phyloP scores from a whole-genome alignment of 805 yeast genomes.

The Barnettozyma wickerhamii region DNA sequence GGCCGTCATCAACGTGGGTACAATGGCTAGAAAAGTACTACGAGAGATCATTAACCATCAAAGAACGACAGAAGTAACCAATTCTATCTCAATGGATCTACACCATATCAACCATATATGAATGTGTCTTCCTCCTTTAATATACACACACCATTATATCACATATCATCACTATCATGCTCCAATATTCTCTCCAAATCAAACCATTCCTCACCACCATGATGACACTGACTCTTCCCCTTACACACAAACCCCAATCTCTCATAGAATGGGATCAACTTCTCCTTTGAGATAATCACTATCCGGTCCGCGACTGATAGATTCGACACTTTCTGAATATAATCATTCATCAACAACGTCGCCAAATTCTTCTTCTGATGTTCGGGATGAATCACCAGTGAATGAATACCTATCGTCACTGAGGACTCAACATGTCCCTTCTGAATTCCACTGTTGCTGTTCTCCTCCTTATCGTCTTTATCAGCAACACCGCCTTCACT shows the following conservation, averaged over 20 bases:
- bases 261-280: conserved; percentile 71
- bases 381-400: conserved; percentile 70
- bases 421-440: conserved; percentile 76
- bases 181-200: conserved; percentile 43
- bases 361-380: conserved; percentile 83
- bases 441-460: not conserved
- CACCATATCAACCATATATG: too few species aligned
- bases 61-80: too few species aligned
- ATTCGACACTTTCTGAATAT: conserved; percentile 82
- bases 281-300: conserved; percentile 66
- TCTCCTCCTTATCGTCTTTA: conserved; percentile 11
- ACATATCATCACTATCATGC: conserved; percentile 37
- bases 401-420: conserved; percentile 72
- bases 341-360: conserved; percentile 78
- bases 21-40: too few species aligned
- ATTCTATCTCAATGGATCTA: too few species aligned
- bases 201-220: conserved; percentile 59
- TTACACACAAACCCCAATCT: conserved; percentile 72
- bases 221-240: conserved; percentile 58
- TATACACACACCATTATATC: too few species aligned
- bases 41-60: too few species aligned
- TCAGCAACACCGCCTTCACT: conserved; percentile 18
- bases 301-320: conserved; percentile 82
- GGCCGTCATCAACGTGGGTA: too few species aligned
- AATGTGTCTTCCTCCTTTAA: too few species aligned